A percentile compares a stretch with the other conserved stretches of the same genome.
Evolutionary conservation across 805 yeast genomes (phyloP).

Genomic region (Ogataea allantospora): DNA sequence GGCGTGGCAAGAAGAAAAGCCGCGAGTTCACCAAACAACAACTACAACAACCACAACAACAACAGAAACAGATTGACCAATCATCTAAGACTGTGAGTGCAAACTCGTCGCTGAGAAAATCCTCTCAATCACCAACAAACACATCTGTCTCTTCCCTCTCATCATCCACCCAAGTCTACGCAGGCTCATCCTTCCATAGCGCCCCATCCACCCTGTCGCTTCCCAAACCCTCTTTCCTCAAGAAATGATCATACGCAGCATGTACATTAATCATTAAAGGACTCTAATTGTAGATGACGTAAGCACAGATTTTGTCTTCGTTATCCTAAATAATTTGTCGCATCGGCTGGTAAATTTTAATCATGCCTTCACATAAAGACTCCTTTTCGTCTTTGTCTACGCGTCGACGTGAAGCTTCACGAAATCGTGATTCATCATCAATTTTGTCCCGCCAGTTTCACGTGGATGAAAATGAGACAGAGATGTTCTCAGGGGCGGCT

Average conservation of each 20-base stretch:
- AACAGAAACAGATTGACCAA: not conserved
- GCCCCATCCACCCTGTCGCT: conserved; percentile 55
- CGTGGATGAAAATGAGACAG: conserved; percentile 61
- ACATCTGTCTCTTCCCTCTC: conserved; percentile 13
- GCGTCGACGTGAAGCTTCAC: conserved; percentile 20
- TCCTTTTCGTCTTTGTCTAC: conserved; percentile 15
- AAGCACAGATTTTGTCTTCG: not conserved
- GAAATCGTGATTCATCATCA: conserved; percentile 32
- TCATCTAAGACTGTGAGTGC: conserved; percentile 6
- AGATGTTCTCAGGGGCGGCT: conserved; percentile 76
- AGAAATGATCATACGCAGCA: conserved; percentile 19
- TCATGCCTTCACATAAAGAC: conserved; percentile 11
- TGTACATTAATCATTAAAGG: conserved; percentile 11
- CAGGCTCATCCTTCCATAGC: conserved; percentile 56
- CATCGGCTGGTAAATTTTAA: conserved; percentile 1
- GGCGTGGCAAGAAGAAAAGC: conserved; percentile 9
- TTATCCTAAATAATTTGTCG: conserved; percentile 6
- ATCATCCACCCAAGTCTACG: conserved; percentile 36
- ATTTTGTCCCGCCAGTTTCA: conserved; percentile 14
- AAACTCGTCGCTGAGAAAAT: conserved; percentile 18
- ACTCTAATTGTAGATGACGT: conserved; percentile 3
- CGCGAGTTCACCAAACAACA: conserved; percentile 5
- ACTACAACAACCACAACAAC: conserved; percentile 8
- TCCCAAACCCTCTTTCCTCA: conserved; percentile 52
- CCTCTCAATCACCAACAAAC: conserved; percentile 13